Evolutionary conservation across 768 basidiomycete species (phyloP), one percentile per base, ranked within the genome.

Genomic region (Hydnum rufescens): DNA sequence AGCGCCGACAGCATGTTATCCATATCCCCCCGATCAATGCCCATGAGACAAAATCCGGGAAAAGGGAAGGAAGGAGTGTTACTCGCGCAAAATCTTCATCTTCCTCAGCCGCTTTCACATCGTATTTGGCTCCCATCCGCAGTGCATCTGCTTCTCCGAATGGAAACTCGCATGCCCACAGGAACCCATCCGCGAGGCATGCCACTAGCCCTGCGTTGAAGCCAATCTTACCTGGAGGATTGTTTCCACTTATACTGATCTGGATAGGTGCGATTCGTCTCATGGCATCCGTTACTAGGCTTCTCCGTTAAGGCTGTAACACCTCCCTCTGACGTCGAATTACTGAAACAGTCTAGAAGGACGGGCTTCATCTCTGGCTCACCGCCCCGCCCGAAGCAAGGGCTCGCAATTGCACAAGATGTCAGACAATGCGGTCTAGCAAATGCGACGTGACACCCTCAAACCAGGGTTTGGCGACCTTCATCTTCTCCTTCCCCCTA

Each of bases 381-480:
- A 22, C 36, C 19, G 49, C 29, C 55, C 23, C 19, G 19, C 26
- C 22, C 42, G 8, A 47, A 28, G 18, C 29, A 5, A 5, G 26
- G 18, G 8, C 54, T 16, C 42, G 23, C 32, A 36, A 25, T 44
- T 74, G 77, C 54, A 87, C 85, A 64, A n/a, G n/a, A 80, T 79
- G 28, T 85, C 85, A 4, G 86, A 99, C 66, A 97, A 96, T 66
- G 85, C 80, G 8, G 95, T 93, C 3, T 95, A 99, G 65, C 95
- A 99, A 64, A 90, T 92, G 63, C 82, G 95, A 42, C 79, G 95
- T 4, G 93, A 99, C 65, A 89, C 87, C 42, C 76, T 97, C 55
- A 99, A 97, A 68, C 80, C 83, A 16, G 88, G 90, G 3, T 97
- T 82, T 60, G 85, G 89, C 59, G 84, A 87, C 51, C 71, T 89